Evolutionary conservation across 139 green algal species (phyloP).

Genomic region (Chlamydomonas urium): DNA sequence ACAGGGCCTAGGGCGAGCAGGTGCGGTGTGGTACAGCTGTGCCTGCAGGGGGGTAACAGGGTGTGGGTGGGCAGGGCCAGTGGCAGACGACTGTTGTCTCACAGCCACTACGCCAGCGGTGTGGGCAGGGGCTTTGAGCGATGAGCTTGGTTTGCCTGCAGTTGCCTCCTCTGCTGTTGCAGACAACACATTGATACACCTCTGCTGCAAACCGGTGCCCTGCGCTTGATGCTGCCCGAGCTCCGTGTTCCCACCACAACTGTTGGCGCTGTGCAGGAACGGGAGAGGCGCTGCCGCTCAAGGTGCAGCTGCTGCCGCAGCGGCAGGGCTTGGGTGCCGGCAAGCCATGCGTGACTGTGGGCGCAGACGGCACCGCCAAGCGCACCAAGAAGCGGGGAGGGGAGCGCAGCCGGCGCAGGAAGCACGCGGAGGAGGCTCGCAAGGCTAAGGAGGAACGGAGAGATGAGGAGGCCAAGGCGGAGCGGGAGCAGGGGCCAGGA

Average conservation of each 20-base stretch:
- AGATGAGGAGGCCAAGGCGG: neutral
- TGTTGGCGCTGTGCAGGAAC: neutral
- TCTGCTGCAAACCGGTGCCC: neutral
- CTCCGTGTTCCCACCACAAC: neutral
- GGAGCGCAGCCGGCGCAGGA: slow-evolving; percentile 1
- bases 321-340: slow-evolving; percentile 20
- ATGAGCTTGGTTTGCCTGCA: neutral
- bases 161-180: neutral
- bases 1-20: slow-evolving; percentile 25
- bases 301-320: slow-evolving; percentile 31
- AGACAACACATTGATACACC: neutral
- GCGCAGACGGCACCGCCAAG: too few species aligned
- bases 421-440: neutral
- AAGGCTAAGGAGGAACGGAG: neutral
- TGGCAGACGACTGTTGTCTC: neutral
- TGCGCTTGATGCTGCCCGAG: neutral
- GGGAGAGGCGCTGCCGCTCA: slow-evolving; percentile 20
- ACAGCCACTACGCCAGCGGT: neutral
- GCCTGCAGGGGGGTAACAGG: neutral
- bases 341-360: neutral
- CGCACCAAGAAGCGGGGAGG: neutral
- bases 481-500: neutral
- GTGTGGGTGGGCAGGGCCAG: neutral
- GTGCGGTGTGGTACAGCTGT: slow-evolving; percentile 3
- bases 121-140: neutral